phyloP scores from a whole-genome alignment of 2,329 filamentous ascomycete species.

The Paecilomyces variotii region DNA sequence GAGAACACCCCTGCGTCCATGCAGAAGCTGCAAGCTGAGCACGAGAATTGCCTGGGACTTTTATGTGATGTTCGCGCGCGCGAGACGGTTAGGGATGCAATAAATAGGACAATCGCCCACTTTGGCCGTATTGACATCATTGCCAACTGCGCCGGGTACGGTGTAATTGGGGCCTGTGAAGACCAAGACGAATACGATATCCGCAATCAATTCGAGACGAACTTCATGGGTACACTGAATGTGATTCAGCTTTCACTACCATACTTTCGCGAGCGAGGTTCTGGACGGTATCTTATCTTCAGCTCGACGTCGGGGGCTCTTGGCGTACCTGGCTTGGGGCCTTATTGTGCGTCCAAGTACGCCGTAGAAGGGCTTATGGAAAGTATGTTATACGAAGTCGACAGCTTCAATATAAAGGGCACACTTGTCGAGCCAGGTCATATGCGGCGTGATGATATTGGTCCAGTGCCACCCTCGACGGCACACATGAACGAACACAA shows the following conservation, averaged over 20 bases:
- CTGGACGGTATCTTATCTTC: slow-evolving; percentile 86
- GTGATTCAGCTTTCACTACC: slow-evolving; percentile 85
- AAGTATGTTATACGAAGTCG: slow-evolving; percentile 92
- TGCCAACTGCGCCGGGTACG: slow-evolving; percentile 90
- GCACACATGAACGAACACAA: slow-evolving; percentile 20
- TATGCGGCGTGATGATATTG: slow-evolving; percentile 69
- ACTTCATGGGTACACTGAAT: slow-evolving; percentile 91
- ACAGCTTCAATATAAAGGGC: slow-evolving; percentile 83
- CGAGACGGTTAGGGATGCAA: slow-evolving; percentile 64
- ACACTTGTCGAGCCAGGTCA: slow-evolving; percentile 89
- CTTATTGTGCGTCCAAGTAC: slow-evolving; percentile 96
- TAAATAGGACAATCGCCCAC: slow-evolving; percentile 60
- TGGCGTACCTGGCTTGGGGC: slow-evolving; percentile 86
- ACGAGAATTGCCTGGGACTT: slow-evolving; percentile 58
- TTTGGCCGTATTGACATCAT: slow-evolving; percentile 84
- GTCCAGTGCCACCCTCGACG: slow-evolving; percentile 21
- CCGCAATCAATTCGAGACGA: slow-evolving; percentile 93
- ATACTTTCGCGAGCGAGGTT: slow-evolving; percentile 69
- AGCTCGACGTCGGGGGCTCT: slow-evolving; percentile 85
- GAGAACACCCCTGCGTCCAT: slow-evolving; percentile 68
- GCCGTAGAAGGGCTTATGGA: slow-evolving; percentile 93
- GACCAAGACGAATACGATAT: slow-evolving; percentile 95
- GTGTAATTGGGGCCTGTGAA: slow-evolving; percentile 90
- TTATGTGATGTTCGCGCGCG: slow-evolving; percentile 83
- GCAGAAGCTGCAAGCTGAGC: slow-evolving; percentile 58